Percentiles rank a stretch among this genome's conserved stretches.
phyloP scores from a whole-genome alignment of 2,329 filamentous ascomycete genomes.

The Colletotrichum salicis region DNA sequence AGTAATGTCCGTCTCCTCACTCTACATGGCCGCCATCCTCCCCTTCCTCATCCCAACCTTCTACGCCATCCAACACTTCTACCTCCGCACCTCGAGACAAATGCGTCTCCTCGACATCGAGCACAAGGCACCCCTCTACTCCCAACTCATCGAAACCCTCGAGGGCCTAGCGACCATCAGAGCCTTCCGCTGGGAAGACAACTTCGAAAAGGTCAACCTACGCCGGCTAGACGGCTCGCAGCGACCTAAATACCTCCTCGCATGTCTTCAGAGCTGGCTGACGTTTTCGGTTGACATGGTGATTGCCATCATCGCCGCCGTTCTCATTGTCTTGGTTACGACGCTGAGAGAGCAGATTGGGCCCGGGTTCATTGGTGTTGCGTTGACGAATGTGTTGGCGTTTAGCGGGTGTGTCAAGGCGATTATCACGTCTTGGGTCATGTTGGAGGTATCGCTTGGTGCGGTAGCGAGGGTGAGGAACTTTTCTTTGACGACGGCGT shows the following conservation, averaged over 20 bases:
- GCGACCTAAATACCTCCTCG: conserved; percentile 61
- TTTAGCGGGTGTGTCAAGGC: conserved; percentile 24
- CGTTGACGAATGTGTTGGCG: conserved; percentile 19
- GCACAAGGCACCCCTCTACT: conserved; percentile 48
- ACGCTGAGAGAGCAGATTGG: conserved; percentile 25
- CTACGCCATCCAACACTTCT: conserved; percentile 45
- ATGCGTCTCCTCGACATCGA: conserved; percentile 50
- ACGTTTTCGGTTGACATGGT: conserved; percentile 59
- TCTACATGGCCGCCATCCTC: conserved; percentile 46
- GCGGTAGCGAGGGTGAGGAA: conserved; percentile 31
- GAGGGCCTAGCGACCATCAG: conserved; percentile 59
- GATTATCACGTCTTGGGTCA: conserved; percentile 31
- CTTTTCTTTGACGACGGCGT: conserved; percentile 16
- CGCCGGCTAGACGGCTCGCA: conserved; percentile 59
- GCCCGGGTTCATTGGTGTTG: conserved; percentile 26
- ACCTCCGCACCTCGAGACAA: conserved; percentile 51
- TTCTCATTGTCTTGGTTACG: conserved; percentile 56
- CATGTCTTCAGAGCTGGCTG: conserved; percentile 63
- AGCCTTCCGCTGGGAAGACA: conserved; percentile 59
- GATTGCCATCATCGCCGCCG: conserved; percentile 54
- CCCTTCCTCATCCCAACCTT: conserved; percentile 43
- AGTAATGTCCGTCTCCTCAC: conserved; percentile 42
- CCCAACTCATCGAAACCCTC: conserved; percentile 54
- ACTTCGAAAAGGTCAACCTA: conserved; percentile 51
- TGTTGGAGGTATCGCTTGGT: conserved; percentile 30